Conservation (phyloP, 495 filamentous ascomycete species). For the Chaetomium cochliodes region DNA sequence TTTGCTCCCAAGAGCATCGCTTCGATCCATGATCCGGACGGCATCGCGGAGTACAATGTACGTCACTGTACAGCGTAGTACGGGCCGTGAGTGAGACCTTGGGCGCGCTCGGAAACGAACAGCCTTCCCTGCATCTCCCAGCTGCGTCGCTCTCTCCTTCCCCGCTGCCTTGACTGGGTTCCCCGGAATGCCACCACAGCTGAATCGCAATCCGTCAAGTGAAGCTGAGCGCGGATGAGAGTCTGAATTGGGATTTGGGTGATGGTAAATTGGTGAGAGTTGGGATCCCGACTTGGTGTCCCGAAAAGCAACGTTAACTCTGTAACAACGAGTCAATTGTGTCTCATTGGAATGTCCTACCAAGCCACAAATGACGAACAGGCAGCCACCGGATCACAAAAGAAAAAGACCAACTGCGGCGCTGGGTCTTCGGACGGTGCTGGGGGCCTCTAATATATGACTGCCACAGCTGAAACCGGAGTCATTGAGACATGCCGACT, state of each 20-base stretch:
- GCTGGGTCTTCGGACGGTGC: neutral
- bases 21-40: neutral
- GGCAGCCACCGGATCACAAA: neutral
- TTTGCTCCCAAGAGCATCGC: neutral
- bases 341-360: conserved; percentile 4
- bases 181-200: neutral
- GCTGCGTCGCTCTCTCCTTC: neutral
- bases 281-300: neutral
- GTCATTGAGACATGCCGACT: neutral
- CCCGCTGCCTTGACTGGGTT: neutral
- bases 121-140: neutral
- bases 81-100: neutral
- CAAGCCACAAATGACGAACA: conserved; percentile 12
- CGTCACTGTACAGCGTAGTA: conserved; percentile 11
- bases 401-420: neutral
- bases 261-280: neutral
- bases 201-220: neutral
- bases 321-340: neutral
- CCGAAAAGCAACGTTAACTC: conserved; percentile 11
- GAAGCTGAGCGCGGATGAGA: neutral
- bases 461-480: conserved; percentile 4
- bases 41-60: conserved; percentile 5
- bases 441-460: conserved; percentile 6
- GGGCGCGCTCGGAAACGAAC: neutral
- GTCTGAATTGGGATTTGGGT: neutral